A percentile compares a stretch with the other conserved stretches of the same genome.
These are phyloP conservation scores for Sclerotinia minor DNA, from an alignment of 2,329 filamentous ascomycete genomes.

Conservation along the genomic window DNA sequence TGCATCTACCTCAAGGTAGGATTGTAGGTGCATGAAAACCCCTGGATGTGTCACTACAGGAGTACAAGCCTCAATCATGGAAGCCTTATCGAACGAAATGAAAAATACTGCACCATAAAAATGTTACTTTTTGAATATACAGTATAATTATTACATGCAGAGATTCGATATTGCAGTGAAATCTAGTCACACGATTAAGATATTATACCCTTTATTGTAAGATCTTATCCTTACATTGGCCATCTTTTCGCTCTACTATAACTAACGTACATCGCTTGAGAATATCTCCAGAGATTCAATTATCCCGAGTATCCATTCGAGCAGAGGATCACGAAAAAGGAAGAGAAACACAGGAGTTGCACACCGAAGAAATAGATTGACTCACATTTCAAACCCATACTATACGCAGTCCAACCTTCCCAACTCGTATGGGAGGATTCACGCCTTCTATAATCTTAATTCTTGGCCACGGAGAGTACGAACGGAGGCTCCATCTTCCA, in stretches of 20 bases:
- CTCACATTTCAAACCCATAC: not conserved
- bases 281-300: not conserved
- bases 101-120: not conserved
- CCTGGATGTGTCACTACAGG: not conserved
- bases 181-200: not conserved
- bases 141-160: not conserved
- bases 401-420: not conserved
- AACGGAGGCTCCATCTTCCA: conserved; percentile 10
- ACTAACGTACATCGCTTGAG: not conserved
- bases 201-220: no score
- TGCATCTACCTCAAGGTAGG: not conserved
- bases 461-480: not conserved
- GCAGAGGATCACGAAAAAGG: not conserved
- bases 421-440: not conserved
- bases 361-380: not conserved
- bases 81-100: not conserved
- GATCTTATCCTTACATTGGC: not conserved
- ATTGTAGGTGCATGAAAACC: not conserved
- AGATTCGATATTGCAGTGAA: not conserved
- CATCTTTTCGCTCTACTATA: not conserved
- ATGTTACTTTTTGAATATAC: not conserved
- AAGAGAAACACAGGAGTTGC: not conserved
- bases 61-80: not conserved
- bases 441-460: not conserved
- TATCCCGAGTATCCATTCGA: not conserved